A percentile compares a stretch with the other conserved stretches of the same genome.
Evolutionary conservation across 768 basidiomycete genomes (phyloP).

Genomic region (Clitopilus passeckerianus): DNA sequence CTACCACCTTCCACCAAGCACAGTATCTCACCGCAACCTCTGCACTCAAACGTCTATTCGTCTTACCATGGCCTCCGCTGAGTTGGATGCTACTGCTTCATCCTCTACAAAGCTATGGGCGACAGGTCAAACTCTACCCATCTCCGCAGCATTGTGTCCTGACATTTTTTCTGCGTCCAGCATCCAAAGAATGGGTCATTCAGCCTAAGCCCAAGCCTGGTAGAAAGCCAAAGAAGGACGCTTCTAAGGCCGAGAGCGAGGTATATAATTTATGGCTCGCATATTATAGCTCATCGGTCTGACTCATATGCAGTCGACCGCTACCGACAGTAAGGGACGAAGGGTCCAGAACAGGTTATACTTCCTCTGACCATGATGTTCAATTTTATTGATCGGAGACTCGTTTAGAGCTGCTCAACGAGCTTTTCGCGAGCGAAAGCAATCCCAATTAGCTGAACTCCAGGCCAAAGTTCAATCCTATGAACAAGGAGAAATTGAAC

Average conservation of each 20-base stretch:
- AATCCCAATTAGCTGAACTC: conserved; percentile 81
- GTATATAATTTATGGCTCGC: conserved; percentile 24
- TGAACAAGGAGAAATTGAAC: conserved; percentile 88
- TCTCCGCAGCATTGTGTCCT: conserved; percentile 2
- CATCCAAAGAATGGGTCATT: conserved; percentile 89
- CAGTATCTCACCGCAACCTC: conserved; percentile 7
- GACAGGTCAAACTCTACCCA: conserved; percentile 40
- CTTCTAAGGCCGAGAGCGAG: conserved; percentile 33
- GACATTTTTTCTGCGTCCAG: conserved; percentile 29
- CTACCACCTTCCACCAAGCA: conserved; percentile 6
- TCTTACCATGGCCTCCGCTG: conserved; percentile 7
- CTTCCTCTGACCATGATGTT: not conserved
- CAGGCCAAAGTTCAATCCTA: conserved; percentile 82
- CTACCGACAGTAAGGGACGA: conserved; percentile 55
- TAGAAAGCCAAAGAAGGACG: conserved; percentile 80
- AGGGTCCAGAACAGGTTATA: conserved; percentile 73
- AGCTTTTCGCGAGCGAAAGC: conserved; percentile 86
- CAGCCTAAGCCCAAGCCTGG: conserved; percentile 85
- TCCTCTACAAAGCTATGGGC: conserved; percentile 69
- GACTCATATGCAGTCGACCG: not conserved
- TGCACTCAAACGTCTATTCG: conserved; percentile 16
- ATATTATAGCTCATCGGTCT: no score
- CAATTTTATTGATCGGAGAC: no score
- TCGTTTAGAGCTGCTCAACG: conserved; percentile 73
- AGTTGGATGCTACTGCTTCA: conserved; percentile 12